Evolutionary conservation across 371 early-diverging fungal species (phyloP).

Genomic region (Blastocladiella emersonii): DNA sequence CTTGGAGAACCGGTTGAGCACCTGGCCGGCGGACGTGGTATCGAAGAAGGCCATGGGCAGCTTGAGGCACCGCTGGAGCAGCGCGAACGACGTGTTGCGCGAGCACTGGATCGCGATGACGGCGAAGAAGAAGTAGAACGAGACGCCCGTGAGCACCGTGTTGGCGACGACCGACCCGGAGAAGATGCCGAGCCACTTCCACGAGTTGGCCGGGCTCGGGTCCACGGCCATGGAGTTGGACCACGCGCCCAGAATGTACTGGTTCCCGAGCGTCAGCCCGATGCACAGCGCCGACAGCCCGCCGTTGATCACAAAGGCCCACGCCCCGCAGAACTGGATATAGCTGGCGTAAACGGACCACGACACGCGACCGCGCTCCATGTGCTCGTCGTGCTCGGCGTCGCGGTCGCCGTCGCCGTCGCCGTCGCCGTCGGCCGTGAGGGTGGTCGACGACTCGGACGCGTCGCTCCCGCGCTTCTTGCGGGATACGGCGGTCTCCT

Average conservation of each 20-base stretch:
- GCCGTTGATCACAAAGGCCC: neutral
- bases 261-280: neutral
- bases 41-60: neutral
- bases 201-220: neutral
- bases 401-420: neutral
- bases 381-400: neutral
- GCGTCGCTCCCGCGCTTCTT: no score
- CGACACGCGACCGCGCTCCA: conserved; percentile 62
- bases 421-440: neutral
- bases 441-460: neutral
- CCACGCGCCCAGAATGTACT: neutral
- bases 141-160: neutral
- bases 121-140: neutral
- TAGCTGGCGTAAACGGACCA: conserved; percentile 57
- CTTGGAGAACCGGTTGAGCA: conserved; percentile 73
- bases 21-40: conserved; percentile 58
- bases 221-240: neutral
- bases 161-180: conserved; percentile 52
- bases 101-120: neutral
- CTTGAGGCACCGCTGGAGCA: neutral
- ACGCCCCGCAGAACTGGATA: conserved; percentile 21
- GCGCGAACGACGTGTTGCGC: neutral
- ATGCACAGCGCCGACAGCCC: neutral
- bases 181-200: conserved; percentile 43
- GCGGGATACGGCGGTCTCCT: no score